Base-by-base conservation (phyloP, 23 red algal species). In the Pyropia haitanensis region DNA sequence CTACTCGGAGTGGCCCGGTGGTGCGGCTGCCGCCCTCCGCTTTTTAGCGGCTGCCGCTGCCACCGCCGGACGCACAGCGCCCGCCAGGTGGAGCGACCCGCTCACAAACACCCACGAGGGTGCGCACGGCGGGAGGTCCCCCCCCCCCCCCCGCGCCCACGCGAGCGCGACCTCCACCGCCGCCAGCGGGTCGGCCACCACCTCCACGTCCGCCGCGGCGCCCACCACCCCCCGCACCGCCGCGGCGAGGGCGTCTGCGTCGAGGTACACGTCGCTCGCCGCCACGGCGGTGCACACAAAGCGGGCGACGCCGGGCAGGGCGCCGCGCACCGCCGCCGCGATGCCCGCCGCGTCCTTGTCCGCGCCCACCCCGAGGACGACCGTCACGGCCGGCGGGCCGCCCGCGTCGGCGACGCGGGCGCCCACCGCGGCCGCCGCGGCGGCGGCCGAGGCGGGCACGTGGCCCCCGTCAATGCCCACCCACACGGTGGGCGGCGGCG, bases 81-180 rank as follows among this genome's bases (percentile, higher is more conserved):
- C 86, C 0, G 94, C 94, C 31, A 98, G 67, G 66, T 98, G 81
- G 1, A 98, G 65, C 52, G 94, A 98, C 6, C 94, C 94, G 20
- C 87, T 63, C 1, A 89, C 56, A 2, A 82, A 20, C 17, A 90
- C 49, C 15, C 13, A 65, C 4, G 71, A 71, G 24, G 32, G 52
- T 14, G 10, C 55, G 39, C 31, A 17, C 15, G 16, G 31, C 61
- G 53, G 31, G 32, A 25, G 33, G 15, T 67, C 18, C 33, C 46
- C 48, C 58, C 18, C 50, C 18, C 9, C 44, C 0, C 7, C 27
- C 8, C n/a, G 60, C 32, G 82, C 86, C 33, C n/a, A 14, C 20
- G 29, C 9, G 25, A 89, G 61, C 8, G 77, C 82, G 14, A 27
- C 32, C 18, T 54, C 44, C 49, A 98, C 21, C n/a, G 79, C 88